phyloP scores from a whole-genome alignment of 495 filamentous ascomycete genomes.

The Diplogelasinospora grovesii region DNA sequence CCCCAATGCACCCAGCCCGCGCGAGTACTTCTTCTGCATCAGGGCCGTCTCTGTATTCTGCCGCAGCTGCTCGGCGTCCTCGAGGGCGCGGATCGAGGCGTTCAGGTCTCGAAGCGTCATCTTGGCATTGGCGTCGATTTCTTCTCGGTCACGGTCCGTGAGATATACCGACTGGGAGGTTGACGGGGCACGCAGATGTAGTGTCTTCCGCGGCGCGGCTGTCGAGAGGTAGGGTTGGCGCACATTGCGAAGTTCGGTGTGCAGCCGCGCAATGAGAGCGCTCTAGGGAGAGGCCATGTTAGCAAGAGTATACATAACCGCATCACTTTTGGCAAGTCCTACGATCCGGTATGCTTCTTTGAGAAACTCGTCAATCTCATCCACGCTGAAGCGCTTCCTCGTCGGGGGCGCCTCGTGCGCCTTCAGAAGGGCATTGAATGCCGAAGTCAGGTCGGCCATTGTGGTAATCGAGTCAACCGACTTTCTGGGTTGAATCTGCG shows the following conservation, averaged over 20 bases:
- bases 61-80: conserved; percentile 74
- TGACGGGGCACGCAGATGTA: conserved; percentile 27
- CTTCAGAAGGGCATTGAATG: conserved; percentile 62
- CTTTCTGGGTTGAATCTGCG: neutral
- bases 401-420: conserved; percentile 43
- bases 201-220: conserved; percentile 45
- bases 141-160: conserved; percentile 64
- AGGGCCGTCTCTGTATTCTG: conserved; percentile 61
- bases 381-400: conserved; percentile 36
- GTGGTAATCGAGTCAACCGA: neutral
- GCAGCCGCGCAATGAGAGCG: conserved; percentile 71
- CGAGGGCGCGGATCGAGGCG: conserved; percentile 64
- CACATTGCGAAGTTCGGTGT: conserved; percentile 68
- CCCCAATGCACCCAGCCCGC: conserved; percentile 51
- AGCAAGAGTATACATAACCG: neutral
- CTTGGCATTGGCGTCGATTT: conserved; percentile 80
- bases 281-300: conserved; percentile 52
- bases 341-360: conserved; percentile 96
- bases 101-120: conserved; percentile 76
- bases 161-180: conserved; percentile 39
- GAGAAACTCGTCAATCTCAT: conserved; percentile 75
- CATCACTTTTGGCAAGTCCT: too few species aligned
- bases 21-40: conserved; percentile 61
- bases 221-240: conserved; percentile 89
- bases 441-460: conserved; percentile 67